These are phyloP conservation scores for Antitrichia curtipendula DNA, from an alignment of 225 moss, liverwort and hornwort species.

Conservation along the genomic window DNA sequence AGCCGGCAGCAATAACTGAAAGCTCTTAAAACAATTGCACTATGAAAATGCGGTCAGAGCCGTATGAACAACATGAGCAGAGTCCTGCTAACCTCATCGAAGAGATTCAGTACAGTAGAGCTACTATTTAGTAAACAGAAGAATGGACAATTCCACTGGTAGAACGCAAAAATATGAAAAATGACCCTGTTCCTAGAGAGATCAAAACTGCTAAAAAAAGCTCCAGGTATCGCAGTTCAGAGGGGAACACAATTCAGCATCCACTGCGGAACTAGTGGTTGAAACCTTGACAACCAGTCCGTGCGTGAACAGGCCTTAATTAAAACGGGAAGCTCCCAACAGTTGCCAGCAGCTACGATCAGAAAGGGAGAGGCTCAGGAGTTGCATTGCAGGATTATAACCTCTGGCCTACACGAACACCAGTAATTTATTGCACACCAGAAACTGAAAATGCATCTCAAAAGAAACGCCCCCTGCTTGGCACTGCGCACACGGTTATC, in stretches of 20 bases:
- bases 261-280: background rate
- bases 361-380: background rate
- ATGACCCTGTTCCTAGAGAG: constrained; percentile 1
- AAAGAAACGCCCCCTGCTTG: background rate
- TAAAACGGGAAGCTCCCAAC: background rate
- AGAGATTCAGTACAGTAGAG: background rate
- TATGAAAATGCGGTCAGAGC: constrained; percentile 1
- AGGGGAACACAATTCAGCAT: background rate
- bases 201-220: constrained; percentile 23
- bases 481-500: background rate
- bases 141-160: background rate
- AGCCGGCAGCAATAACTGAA: constrained; percentile 6
- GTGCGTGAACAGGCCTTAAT: background rate
- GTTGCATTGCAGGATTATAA: background rate
- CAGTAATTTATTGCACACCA: background rate
- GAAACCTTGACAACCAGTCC: background rate
- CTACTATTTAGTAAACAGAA: background rate
- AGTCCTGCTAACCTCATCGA: background rate
- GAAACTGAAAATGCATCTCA: background rate
- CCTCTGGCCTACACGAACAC: background rate
- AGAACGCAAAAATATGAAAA: background rate
- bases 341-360: background rate
- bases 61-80: background rate
- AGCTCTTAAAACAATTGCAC: background rate
- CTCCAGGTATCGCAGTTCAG: constrained; percentile 2